Percentiles rank a stretch among this genome's conserved stretches.
phyloP scores from a whole-genome alignment of 352 stramenopile species.

The Globisporangium perplexum region DNA sequence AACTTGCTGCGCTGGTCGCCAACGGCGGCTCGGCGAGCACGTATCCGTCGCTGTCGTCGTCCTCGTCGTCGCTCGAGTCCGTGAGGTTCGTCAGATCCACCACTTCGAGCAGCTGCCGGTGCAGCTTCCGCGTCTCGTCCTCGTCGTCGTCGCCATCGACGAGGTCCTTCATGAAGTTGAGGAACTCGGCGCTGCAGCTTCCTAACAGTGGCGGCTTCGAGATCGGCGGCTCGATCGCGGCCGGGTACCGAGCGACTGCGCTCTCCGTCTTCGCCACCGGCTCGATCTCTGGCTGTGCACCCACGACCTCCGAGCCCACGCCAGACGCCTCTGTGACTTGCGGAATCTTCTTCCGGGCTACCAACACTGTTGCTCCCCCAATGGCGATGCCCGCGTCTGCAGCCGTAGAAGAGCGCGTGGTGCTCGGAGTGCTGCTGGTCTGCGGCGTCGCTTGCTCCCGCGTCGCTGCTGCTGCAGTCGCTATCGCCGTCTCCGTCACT shows the following conservation, averaged over 20 bases:
- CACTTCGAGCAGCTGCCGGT: constrained; percentile 40
- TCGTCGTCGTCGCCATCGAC: constrained; percentile 29
- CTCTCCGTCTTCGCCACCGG: not conserved
- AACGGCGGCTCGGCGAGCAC: constrained; percentile 8
- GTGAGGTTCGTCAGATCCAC: constrained; percentile 60
- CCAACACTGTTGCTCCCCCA: constrained; percentile 5
- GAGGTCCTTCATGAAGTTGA: constrained; percentile 43
- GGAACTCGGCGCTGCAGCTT: constrained; percentile 34
- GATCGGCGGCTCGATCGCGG: not conserved
- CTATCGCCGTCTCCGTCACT: not conserved
- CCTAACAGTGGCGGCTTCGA: constrained; percentile 19
- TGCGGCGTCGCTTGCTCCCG: not conserved
- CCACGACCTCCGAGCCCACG: not conserved
- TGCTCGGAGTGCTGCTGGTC: not conserved
- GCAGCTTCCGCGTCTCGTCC: constrained; percentile 26
- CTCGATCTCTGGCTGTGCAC: not conserved
- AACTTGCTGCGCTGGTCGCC: not conserved
- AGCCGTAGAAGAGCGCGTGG: not conserved
- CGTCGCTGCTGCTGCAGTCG: not conserved
- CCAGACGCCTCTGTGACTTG: not conserved
- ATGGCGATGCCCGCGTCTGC: not conserved
- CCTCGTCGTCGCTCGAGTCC: constrained; percentile 43
- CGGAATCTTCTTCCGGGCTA: constrained; percentile 22
- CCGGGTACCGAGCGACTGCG: not conserved
- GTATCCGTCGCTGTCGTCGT: constrained; percentile 20